phyloP scores from a whole-genome alignment of 2,329 filamentous ascomycete species.

The Pseudopithomyces chartarum region DNA sequence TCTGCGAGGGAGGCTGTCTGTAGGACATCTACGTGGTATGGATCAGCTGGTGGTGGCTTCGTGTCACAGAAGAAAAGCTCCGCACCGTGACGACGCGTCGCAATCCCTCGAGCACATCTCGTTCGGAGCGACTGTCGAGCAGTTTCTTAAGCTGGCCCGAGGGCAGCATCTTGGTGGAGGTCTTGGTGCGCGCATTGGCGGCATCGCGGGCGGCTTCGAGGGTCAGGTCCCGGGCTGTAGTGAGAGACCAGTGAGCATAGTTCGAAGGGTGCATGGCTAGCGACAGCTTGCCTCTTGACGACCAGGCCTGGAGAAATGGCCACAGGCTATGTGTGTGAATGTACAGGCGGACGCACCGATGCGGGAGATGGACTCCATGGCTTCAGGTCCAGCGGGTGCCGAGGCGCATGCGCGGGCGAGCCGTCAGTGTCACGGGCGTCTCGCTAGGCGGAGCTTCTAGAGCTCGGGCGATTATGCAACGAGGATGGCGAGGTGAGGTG shows the following conservation, averaged over 20 bases:
- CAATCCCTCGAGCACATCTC: constrained; percentile 90
- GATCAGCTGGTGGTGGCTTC: constrained; percentile 21
- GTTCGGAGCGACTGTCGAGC: constrained; percentile 89
- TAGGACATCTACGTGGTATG: constrained; percentile 82
- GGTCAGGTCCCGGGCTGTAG: constrained; percentile 88
- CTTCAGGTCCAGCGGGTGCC: constrained; percentile 9
- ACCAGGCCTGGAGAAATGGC: neutral
- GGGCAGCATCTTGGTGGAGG: constrained; percentile 69
- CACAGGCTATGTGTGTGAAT: constrained; percentile 3
- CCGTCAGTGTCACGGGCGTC: constrained; percentile 15
- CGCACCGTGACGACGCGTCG: constrained; percentile 84
- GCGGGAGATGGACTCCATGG: constrained; percentile 94
- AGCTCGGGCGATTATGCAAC: constrained; percentile 33
- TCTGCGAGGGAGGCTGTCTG: constrained; percentile 69
- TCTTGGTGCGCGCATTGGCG: constrained; percentile 59
- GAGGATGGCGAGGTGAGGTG: constrained; percentile 22
- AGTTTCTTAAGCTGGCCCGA: constrained; percentile 91
- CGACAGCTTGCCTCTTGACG: constrained; percentile 1
- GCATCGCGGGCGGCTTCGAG: constrained; percentile 95
- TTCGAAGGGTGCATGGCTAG: constrained; percentile 42
- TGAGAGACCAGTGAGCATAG: constrained; percentile 47
- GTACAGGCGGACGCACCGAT: constrained; percentile 68
- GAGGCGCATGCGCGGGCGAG: constrained; percentile 20
- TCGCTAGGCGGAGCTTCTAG: constrained; percentile 14
- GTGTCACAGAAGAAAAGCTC: constrained; percentile 17